Evolutionary conservation across 2,329 filamentous ascomycete genomes (phyloP), one percentile per base, ranked within the genome.

Genomic region (Colletotrichum costaricense): DNA sequence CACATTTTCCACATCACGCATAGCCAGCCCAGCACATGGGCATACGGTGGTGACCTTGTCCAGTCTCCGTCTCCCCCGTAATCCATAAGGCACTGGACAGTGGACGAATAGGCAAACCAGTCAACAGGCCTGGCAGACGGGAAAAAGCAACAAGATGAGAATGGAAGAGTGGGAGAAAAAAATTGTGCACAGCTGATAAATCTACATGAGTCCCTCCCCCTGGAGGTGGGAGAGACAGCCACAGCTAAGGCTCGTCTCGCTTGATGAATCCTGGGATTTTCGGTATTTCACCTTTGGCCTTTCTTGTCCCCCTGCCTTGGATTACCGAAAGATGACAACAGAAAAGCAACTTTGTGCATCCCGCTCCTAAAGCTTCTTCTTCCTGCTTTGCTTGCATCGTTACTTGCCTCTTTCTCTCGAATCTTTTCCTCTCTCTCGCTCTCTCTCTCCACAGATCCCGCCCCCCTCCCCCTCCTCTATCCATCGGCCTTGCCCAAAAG

Each of bases 161-260:
- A 35, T 12, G 38, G 38, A 19, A 19, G 6, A 14, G 38, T 42
- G 38, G 38, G 33, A 35, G 42, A 55, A 22, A 8, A 19, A 16
- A 30, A 46, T 63, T 74, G 72, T 72, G 68, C 72, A 72, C 62
- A 72, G 72, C 72, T 74, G 68, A 74, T 74, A 72, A 74, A 74
- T 74, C 63, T 62, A 55, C 42, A 19, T 38, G 54, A 59, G 69
- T 72, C 30, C 30, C 62, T 54, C 7, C 46, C 63, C 67, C 70
- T 59, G n/a, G 54, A 16, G 55, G 49, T 56, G 64, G 58, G 42
- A 49, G 64, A 64, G 54, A 49, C 28, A 59, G 59, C 70, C 38
- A 42, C 38, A 42, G 16, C 38, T 42, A 46, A 57, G 33, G 62
- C 55, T 69, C 60, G 67, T 42, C 66, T 72, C 66, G 58, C 70